These are phyloP conservation scores for Dujonia santamariae DNA, from an alignment of 1,139 yeast species.

Conservation along the genomic window DNA sequence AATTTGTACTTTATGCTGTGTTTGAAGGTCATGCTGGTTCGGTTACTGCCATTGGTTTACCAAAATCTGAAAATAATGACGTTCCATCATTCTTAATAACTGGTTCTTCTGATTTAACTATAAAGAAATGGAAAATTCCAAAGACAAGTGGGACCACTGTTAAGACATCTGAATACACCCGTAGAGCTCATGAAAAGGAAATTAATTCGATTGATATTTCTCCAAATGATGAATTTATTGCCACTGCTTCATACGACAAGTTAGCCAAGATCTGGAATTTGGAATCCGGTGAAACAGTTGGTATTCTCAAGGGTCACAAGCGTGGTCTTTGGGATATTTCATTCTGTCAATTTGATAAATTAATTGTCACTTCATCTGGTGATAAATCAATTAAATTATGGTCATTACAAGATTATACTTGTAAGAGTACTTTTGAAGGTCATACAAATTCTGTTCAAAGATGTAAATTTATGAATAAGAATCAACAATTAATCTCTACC, in stretches of 20 bases:
- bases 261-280: constrained; percentile 86
- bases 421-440: constrained; percentile 85
- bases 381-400: constrained; percentile 89
- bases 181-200: constrained; percentile 96
- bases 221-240: constrained; percentile 84
- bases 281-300: constrained; percentile 78
- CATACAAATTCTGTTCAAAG: constrained; percentile 91
- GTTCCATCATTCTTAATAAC: constrained; percentile 75
- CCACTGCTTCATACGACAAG: constrained; percentile 95
- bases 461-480: constrained; percentile 63
- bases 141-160: constrained; percentile 25
- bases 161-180: constrained; percentile 71
- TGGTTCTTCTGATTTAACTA: constrained; percentile 85
- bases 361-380: constrained; percentile 78
- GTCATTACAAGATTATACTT: constrained; percentile 75
- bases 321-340: constrained; percentile 93
- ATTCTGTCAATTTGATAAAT: constrained; percentile 76
- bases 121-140: constrained; percentile 86
- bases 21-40: constrained; percentile 87
- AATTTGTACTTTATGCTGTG: constrained; percentile 54
- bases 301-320: constrained; percentile 83
- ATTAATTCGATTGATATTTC: constrained; percentile 85
- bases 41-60: constrained; percentile 77
- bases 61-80: constrained; percentile 42
- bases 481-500: constrained; percentile 70